These are phyloP conservation scores for Pleurotus salmoneostramineus DNA, from an alignment of 768 basidiomycete genomes.

Conservation along the genomic window DNA sequence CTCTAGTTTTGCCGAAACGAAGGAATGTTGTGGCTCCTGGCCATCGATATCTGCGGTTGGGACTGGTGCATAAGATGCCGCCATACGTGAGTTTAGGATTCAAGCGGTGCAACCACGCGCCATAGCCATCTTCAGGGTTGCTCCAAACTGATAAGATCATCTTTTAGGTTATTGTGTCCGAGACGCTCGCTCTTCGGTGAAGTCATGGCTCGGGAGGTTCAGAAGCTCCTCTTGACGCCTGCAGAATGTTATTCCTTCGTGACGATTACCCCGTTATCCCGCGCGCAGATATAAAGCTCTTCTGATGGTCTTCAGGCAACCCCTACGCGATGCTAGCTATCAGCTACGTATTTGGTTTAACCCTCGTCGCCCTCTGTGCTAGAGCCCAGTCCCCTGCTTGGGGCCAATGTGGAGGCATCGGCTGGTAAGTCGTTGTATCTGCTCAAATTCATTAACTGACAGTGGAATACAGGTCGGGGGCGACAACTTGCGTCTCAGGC, in stretches of 20 bases:
- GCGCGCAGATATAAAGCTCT: background rate
- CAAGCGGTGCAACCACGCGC: background rate
- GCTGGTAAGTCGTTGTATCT: slow-evolving; percentile 24
- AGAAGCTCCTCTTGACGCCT: background rate
- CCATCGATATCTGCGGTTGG: slow-evolving; percentile 19
- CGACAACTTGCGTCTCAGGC: slow-evolving; percentile 38
- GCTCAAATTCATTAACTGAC: background rate
- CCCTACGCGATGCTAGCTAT: background rate
- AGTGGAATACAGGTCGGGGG: slow-evolving; percentile 28
- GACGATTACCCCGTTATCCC: background rate
- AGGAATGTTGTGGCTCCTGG: background rate
- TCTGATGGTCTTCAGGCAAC: background rate
- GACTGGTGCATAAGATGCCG: slow-evolving; percentile 25
- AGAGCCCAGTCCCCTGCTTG: slow-evolving; percentile 35
- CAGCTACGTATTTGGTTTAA: background rate
- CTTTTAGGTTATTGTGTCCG: background rate
- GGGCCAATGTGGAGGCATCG: slow-evolving; percentile 40
- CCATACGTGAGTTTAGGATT: slow-evolving; percentile 8
- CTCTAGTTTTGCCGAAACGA: background rate
- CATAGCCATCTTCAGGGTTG: background rate
- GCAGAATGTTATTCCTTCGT: background rate
- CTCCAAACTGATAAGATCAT: background rate
- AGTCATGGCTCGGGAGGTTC: background rate
- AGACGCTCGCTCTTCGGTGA: slow-evolving; percentile 2
- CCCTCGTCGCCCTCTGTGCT: slow-evolving; percentile 3